These are phyloP conservation scores for Pisolithus orientalis DNA, from an alignment of 768 basidiomycete species.

Conservation along the genomic window DNA sequence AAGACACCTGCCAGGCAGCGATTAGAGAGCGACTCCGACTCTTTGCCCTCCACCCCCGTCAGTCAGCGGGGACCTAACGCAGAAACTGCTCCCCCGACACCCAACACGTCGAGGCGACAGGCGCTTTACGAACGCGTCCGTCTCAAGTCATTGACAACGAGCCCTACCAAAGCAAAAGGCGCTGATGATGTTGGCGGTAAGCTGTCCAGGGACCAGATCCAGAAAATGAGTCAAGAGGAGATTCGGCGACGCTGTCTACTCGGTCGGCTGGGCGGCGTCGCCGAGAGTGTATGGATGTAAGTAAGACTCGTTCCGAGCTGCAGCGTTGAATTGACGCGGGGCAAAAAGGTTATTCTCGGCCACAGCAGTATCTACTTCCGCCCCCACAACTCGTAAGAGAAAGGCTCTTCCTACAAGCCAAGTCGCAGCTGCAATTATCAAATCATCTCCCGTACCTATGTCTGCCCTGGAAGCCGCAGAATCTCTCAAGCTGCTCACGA, in stretches of 20 bases:
- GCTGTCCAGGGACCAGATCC: constrained; percentile 58
- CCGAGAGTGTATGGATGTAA: constrained; percentile 88
- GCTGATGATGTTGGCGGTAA: constrained; percentile 36
- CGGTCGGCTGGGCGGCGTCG: constrained; percentile 71
- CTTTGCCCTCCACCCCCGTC: constrained; percentile 60
- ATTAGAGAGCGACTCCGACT: constrained; percentile 32
- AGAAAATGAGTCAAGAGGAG: constrained; percentile 73
- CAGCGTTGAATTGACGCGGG: background rate
- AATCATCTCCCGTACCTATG: constrained; percentile 77
- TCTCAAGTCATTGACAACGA: constrained; percentile 59
- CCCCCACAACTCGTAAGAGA: constrained; percentile 59
- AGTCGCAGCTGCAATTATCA: constrained; percentile 62
- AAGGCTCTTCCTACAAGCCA: constrained; percentile 63
- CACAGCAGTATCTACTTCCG: constrained; percentile 44
- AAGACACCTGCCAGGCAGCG: constrained; percentile 38
- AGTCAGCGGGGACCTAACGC: constrained; percentile 54
- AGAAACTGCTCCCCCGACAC: constrained; percentile 57
- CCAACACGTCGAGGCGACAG: constrained; percentile 67
- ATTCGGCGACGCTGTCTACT: constrained; percentile 69
- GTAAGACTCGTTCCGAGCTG: constrained; percentile 11
- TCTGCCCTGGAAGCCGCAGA: constrained; percentile 74
- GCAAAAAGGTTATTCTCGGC: constrained; percentile 63
- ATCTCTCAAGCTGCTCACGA: constrained; percentile 58
- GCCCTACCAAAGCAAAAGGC: constrained; percentile 54
- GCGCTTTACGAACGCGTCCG: constrained; percentile 80